Evolutionary conservation across 2,329 filamentous ascomycete species (phyloP).

Genomic region (Paecilomyces niveus): DNA sequence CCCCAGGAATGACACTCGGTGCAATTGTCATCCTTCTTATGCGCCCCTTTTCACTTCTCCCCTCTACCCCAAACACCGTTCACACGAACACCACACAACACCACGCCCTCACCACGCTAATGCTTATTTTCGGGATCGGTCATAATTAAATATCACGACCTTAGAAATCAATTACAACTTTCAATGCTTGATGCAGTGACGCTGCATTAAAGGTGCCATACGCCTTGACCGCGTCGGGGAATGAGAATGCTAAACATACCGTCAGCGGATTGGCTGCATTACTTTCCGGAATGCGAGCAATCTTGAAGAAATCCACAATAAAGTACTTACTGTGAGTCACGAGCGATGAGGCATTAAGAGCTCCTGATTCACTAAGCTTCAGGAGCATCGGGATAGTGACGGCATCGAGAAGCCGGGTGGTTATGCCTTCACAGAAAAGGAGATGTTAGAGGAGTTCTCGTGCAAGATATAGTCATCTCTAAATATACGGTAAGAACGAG

Average conservation of each 20-base stretch:
- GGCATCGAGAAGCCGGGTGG: slow-evolving; percentile 7
- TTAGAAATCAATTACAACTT: slow-evolving; percentile 34
- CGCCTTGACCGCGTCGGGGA: slow-evolving; percentile 37
- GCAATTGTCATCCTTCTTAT: background rate
- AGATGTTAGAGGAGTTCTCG: background rate
- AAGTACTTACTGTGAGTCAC: slow-evolving; percentile 40
- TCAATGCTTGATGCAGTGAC: slow-evolving; percentile 37
- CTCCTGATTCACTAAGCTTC: slow-evolving; percentile 38
- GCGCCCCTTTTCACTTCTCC: too few species aligned
- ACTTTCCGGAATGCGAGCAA: background rate
- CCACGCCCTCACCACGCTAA: background rate
- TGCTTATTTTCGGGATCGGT: background rate
- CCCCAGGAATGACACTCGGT: background rate
- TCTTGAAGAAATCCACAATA: background rate
- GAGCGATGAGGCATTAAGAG: slow-evolving; percentile 35
- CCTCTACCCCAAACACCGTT: background rate
- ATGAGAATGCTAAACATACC: slow-evolving; percentile 29
- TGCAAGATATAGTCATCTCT: background rate
- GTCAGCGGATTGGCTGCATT: background rate
- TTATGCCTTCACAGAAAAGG: background rate
- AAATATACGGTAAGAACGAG: background rate
- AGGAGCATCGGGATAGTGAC: slow-evolving; percentile 44
- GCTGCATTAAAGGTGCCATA: slow-evolving; percentile 40
- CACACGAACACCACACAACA: background rate
- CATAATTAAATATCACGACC: background rate